Evolutionary conservation across 2,329 filamentous ascomycete genomes (phyloP), one percentile per base, ranked within the genome.

Genomic region (Cordyceps cateniannulata): DNA sequence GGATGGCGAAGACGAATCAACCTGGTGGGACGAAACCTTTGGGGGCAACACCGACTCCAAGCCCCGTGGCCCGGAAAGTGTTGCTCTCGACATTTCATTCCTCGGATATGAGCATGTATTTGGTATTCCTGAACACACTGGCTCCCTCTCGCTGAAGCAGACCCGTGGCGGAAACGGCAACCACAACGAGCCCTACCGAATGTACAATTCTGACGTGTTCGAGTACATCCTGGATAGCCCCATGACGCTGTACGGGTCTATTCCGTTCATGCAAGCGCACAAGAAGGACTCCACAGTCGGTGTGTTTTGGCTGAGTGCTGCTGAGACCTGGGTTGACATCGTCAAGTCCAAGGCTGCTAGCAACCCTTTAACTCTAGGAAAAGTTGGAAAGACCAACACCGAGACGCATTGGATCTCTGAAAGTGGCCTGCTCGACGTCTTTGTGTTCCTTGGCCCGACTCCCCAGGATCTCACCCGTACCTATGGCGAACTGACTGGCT

Each of bases 401-500:
- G 84, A 92, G 62, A 97, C 93, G 0, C 95, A 99, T 75, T 99
- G 95, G 95, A 90, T 98, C 65, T 98, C 95, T 0, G 95, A 99
- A 75, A 84, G 86, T 68, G 95, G 95, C 51, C 78, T 96, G 44
- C 78, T 99, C 52, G 95, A 99, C 72, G 84, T 96, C 49, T 99
- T 99, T 70, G 86, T 99, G 61, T 95, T 99, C 76, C 84, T 99
- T 20, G 95, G 93, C 0, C 93, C 93, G 1, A 91, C 87, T 4
- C 90, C 95, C 4, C 83, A 88, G 66, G 90, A 96, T 65, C 81
- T 99, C 47, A 88, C 88, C 65, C 89, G 87, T 68, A 85, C 84
- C 32, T 99, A 96, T 72, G 87, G 88, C 64, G 91, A 96, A 72
- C 84, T 99, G 50, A 99, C 95, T 9, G 95, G 95, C 27, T 93